Base-by-base conservation (phyloP, 2,329 filamentous ascomycete genomes). In the Colletotrichum somersetense region DNA sequence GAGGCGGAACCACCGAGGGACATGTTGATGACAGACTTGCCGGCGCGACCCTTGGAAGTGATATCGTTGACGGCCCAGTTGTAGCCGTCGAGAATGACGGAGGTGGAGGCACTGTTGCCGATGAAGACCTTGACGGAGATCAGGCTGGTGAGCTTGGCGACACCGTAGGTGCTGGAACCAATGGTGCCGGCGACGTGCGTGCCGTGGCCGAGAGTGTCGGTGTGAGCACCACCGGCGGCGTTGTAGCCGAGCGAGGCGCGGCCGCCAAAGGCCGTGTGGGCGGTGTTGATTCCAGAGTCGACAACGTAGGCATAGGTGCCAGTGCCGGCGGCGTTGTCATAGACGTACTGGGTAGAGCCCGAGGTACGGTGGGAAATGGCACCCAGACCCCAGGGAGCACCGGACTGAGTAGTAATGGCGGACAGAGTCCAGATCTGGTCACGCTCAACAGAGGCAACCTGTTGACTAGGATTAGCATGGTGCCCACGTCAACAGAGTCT, bases 11-110 rank as follows among this genome's bases (percentile, higher is more conserved):
- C 86, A 48, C 87, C 88, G 3, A 90, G 83, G 18, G 86, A 89
- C 85, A 90, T 85, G 80, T 84, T 87, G 70, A 89, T 83, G 26
- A 89, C 87, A 14, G 86, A 79, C 30, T 82, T 82, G 38, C 72
- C 76, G 40, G 78, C 76, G 44, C 85, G 85, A 52, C 79, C 79
- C 14, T 82, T 82, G 58, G 77, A 80, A 56, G 81, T 77, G 73
- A 85, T 85, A 77, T 87, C 83, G 74, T 83, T 80, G 62, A 81
- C 82, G 42, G 85, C 85, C 79, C 80, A 85, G 76, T 83, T 80
- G 75, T 77, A 82, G 38, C 81, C 81, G 26, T 79, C 77, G 33
- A 80, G 75, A 59, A 79, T 77, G 57, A 77, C 77, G 68, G 77
- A 79, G 16, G 77, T 78, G 20, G 78, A 77, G 6, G 76, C 76